Base-by-base conservation (phyloP, 192 early-diverging fungal species). In the Tieghemiomyces parasiticus region DNA sequence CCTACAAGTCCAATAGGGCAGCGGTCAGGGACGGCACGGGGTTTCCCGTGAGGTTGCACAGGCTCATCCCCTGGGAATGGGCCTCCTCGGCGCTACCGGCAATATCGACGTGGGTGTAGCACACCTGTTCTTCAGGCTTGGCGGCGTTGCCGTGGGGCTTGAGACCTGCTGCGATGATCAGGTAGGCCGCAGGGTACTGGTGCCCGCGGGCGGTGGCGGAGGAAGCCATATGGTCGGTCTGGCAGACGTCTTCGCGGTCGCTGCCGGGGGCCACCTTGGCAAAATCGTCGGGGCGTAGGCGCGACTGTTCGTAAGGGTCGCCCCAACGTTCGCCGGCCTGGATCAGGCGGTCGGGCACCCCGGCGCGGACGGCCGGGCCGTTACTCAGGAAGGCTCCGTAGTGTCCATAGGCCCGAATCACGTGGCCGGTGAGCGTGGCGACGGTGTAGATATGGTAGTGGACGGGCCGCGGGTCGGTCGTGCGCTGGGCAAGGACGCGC, bases 341-440 rank as follows among this genome's bases (percentile, higher is more conserved):
- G 22, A 74, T 65, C 31, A 92, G 71, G 10, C 85, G 79, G 33
- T 71, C 53, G 60, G 81, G 78, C 61, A 86, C 71, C 4, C 66
- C 61, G 51, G 68, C 74, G 59, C 77, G 73, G 59, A 82, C 74
- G 19, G 90, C 86, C 25, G 83, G 80, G 2, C 85, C 88, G 62
- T 90, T 90, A 60, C 83, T 85, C 16, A 92, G 70, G 19, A 81
- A 73, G 32, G 82, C 82, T 26, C 83, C 83, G 60, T 92, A 92
- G 59, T 67, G 70, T 19, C 83, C 88, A 42, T 85, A 85, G 10
- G 88, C 87, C 14, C 84, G 80, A 38, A 86, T 78, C 30, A 83
- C 88, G 59, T 90, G 88, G 38, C 89, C 88, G 2, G 91, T 93
- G 62, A 93, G 74, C 20, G 91, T 93, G 8, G 89, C 89, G 9